These are phyloP conservation scores for Neopestalotiopsis clavispora DNA, from an alignment of 2,329 filamentous ascomycete species.

Conservation along the genomic window DNA sequence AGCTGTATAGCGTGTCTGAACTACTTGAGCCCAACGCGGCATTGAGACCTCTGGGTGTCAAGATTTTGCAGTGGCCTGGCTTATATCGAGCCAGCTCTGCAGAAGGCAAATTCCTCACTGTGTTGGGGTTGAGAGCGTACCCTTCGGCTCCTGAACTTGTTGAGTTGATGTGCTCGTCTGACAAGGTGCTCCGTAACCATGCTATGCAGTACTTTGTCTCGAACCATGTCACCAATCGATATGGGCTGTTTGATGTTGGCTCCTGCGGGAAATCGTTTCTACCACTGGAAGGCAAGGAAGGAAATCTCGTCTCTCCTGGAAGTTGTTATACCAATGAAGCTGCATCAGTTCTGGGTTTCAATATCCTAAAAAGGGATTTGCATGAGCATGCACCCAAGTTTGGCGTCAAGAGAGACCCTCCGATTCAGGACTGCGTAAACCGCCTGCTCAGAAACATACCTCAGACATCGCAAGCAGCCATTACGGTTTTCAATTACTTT, in stretches of 20 bases:
- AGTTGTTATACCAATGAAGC: constrained; percentile 83
- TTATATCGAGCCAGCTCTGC: constrained; percentile 65
- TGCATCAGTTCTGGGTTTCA: constrained; percentile 79
- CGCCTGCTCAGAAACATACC: constrained; percentile 76
- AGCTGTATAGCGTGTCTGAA: constrained; percentile 74
- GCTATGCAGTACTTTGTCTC: constrained; percentile 83
- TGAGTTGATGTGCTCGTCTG: constrained; percentile 72
- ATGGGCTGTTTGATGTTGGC: constrained; percentile 67
- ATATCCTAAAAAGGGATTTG: constrained; percentile 77
- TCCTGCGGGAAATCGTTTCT: constrained; percentile 65
- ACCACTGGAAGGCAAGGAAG: constrained; percentile 71
- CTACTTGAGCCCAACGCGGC: constrained; percentile 80
- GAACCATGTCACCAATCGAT: constrained; percentile 79
- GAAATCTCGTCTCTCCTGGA: constrained; percentile 71
- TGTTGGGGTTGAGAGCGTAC: constrained; percentile 73
- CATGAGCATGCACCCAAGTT: constrained; percentile 81
- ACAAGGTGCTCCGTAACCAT: constrained; percentile 64
- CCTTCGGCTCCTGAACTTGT: constrained; percentile 78
- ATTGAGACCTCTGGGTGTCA: constrained; percentile 72
- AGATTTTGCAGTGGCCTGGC: constrained; percentile 82
- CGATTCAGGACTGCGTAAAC: constrained; percentile 77
- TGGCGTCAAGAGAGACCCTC: constrained; percentile 82
- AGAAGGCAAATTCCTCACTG: constrained; percentile 76
- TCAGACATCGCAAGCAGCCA: constrained; percentile 66
- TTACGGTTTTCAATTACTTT: constrained; percentile 82